Evolutionary conservation across 371 early-diverging fungal genomes (phyloP).

Genomic region (Blakeslea trispora): DNA sequence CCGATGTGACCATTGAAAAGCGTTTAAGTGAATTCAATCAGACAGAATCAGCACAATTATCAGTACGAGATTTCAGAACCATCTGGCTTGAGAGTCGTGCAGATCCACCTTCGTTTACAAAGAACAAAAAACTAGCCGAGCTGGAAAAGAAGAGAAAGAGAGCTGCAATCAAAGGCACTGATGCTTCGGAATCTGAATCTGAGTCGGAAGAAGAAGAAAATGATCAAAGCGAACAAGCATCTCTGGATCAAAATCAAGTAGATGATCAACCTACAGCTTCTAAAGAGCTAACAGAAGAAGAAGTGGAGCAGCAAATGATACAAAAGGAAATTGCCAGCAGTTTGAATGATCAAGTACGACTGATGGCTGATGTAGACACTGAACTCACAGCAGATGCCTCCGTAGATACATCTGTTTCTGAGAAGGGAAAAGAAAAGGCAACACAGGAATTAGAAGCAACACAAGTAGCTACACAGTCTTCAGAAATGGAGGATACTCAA

Average conservation of each 20-base stretch:
- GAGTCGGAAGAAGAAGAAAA: neutral
- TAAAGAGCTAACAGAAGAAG: neutral
- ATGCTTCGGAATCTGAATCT: neutral
- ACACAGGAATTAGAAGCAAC: slow-evolving; percentile 8
- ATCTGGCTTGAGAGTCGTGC: slow-evolving; percentile 87
- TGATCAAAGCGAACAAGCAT: too few relatives aligned
- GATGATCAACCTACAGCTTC: neutral
- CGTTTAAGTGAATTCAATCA: slow-evolving; percentile 87
- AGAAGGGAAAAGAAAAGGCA: neutral
- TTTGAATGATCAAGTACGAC: slow-evolving; percentile 13
- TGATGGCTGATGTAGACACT: slow-evolving; percentile 1
- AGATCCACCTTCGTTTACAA: slow-evolving; percentile 90
- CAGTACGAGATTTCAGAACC: slow-evolving; percentile 86
- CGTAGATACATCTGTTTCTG: neutral
- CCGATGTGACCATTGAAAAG: slow-evolving; percentile 87
- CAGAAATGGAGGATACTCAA: slow-evolving; percentile 6
- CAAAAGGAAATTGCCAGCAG: slow-evolving; percentile 10
- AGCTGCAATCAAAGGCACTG: slow-evolving; percentile 15
- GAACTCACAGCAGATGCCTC: slow-evolving; percentile 11
- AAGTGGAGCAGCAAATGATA: neutral
- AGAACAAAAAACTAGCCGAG: slow-evolving; percentile 44
- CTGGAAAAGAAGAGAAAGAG: slow-evolving; percentile 19
- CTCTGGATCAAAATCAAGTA: neutral
- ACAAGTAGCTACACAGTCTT: slow-evolving; percentile 13
- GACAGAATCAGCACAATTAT: slow-evolving; percentile 88